phyloP scores from a whole-genome alignment of 179 eudicot species.

The Silene noctiflora region DNA sequence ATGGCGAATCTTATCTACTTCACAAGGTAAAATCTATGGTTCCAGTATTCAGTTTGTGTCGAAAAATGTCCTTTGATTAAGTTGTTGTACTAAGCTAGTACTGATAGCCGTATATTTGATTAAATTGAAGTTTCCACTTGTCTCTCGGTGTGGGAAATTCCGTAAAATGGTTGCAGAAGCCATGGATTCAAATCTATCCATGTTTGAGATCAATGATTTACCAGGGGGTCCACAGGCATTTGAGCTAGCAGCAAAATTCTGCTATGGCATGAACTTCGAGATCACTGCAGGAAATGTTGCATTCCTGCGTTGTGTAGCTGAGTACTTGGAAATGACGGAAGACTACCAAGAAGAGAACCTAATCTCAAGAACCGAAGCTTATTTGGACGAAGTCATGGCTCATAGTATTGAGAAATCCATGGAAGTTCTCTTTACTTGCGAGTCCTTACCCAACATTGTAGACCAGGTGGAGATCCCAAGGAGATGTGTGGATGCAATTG shows the following conservation, averaged over 20 bases:
- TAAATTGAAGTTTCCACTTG: slow-evolving; percentile 58
- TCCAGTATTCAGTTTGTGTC: neutral
- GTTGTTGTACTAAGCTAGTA: neutral
- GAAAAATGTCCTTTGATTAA: too few relatives aligned
- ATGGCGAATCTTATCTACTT: slow-evolving; percentile 53
- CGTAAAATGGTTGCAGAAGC: slow-evolving; percentile 58
- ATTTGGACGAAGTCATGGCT: slow-evolving; percentile 45
- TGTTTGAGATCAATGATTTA: slow-evolving; percentile 46
- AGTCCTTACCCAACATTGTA: slow-evolving; percentile 38
- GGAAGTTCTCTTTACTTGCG: slow-evolving; percentile 52
- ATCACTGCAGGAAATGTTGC: slow-evolving; percentile 58
- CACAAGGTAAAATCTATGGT: slow-evolving; percentile 46
- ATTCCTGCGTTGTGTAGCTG: slow-evolving; percentile 54
- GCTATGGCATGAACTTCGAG: slow-evolving; percentile 69
- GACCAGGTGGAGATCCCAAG: slow-evolving; percentile 40
- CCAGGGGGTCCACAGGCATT: slow-evolving; percentile 63
- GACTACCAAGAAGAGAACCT: slow-evolving; percentile 57
- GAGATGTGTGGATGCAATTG: slow-evolving; percentile 50
- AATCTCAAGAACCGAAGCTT: slow-evolving; percentile 50
- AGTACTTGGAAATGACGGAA: slow-evolving; percentile 65
- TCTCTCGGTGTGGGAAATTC: slow-evolving; percentile 58
- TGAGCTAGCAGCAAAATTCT: slow-evolving; percentile 63
- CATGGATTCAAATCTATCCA: slow-evolving; percentile 37
- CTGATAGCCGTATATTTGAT: neutral
- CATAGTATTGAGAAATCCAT: slow-evolving; percentile 56